Percentiles rank a stretch among this genome's conserved stretches.
phyloP scores from a whole-genome alignment of 176 grass and related monocot genomes.

The Lolium perenne region DNA sequence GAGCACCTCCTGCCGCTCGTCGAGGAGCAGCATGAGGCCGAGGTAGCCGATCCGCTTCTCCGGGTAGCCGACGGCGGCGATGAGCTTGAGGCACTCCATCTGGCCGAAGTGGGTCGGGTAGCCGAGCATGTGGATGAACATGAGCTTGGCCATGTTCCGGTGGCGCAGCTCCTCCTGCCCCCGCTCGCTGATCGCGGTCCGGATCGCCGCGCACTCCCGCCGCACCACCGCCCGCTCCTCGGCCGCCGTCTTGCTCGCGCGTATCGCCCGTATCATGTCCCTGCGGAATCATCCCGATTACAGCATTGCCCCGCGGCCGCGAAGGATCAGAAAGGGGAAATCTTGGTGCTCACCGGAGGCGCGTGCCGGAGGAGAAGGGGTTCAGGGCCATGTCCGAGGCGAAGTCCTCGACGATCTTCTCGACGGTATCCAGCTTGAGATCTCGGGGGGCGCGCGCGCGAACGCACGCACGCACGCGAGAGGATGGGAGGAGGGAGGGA shows the following conservation, averaged over 20 bases:
- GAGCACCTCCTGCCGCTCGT: conserved; percentile 99
- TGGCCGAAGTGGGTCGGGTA: conserved; percentile 99
- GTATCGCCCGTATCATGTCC: conserved; percentile 98
- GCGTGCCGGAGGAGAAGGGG: conserved; percentile 90
- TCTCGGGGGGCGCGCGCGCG: conserved; percentile 37
- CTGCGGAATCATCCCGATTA: conserved; percentile 39
- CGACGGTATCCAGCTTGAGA: conserved; percentile 51
- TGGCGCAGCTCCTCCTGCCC: conserved; percentile 76
- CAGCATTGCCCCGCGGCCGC: background rate
- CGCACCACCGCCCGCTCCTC: conserved; percentile 96
- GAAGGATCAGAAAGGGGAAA: conserved; percentile 15
- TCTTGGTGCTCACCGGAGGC: conserved; percentile 68
- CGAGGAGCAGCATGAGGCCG: conserved; percentile 93
- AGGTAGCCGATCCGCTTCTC: conserved; percentile 98
- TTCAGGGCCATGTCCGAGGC: conserved; percentile 66
- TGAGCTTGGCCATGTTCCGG: conserved; percentile 96
- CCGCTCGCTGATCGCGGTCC: conserved; percentile 77
- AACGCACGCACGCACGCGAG: conserved; percentile 30
- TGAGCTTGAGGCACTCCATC: conserved; percentile 99
- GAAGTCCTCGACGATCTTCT: conserved; percentile 66
- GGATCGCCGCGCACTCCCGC: conserved; percentile 93
- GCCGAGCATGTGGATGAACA: conserved; percentile 99
- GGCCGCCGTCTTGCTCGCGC: conserved; percentile 90
- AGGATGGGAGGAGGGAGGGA: background rate
- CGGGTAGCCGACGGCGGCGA: conserved; percentile 85